Conservation (phyloP, 306 rosid species). For the Rosa chinensis region DNA sequence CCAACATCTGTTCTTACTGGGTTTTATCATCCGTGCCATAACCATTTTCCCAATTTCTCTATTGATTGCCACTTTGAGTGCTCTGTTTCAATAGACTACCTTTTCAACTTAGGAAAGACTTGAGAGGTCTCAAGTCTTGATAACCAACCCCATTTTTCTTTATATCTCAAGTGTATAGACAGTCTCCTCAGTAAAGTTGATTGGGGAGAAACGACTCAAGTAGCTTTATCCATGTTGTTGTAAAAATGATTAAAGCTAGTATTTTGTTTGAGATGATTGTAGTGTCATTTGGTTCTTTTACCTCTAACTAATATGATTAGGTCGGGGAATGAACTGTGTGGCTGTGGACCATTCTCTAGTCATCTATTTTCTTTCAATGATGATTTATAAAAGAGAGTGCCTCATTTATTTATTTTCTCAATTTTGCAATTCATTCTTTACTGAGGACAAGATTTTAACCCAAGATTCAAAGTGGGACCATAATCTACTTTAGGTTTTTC, state of each 20-base stretch:
- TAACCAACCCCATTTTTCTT: neutral
- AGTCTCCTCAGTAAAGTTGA: neutral
- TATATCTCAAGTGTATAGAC: neutral
- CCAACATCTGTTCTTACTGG: neutral
- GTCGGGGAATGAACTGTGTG: neutral
- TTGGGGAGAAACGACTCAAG: neutral
- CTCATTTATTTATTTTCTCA: neutral
- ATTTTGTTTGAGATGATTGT: neutral
- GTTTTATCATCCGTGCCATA: neutral
- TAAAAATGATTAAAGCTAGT: neutral
- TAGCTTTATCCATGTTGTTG: neutral
- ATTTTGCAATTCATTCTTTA: neutral
- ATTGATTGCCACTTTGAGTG: neutral
- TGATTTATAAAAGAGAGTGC: neutral
- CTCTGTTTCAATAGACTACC: neutral
- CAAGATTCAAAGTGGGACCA: neutral
- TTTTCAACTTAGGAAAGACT: neutral
- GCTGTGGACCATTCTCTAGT: neutral
- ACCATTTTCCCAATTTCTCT: neutral
- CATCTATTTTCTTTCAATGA: neutral
- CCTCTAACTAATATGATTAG: neutral
- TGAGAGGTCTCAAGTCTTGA: neutral
- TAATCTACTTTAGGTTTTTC: constrained; percentile 7
- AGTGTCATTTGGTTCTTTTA: neutral
- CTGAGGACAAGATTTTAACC: neutral